These are phyloP conservation scores for Scleromitrula shiraiana DNA, from an alignment of 2,329 filamentous ascomycete species.

Conservation along the genomic window DNA sequence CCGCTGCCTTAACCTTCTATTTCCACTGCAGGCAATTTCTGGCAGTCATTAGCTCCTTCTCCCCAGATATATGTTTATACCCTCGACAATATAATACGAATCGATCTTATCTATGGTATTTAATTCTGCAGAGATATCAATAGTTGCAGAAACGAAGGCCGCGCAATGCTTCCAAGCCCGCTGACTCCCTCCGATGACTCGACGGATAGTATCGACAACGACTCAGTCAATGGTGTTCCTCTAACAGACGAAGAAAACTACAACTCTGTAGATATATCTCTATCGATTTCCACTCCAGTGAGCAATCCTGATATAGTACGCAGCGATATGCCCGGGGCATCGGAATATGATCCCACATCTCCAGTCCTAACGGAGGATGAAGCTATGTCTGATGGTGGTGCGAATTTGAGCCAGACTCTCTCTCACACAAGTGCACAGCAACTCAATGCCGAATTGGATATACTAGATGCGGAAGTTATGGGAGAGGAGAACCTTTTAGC, in stretches of 20 bases:
- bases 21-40: too few species aligned
- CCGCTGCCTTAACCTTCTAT: background rate
- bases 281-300: conserved; percentile 11
- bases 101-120: conserved; percentile 9
- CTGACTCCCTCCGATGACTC: conserved; percentile 21
- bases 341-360: conserved; percentile 10
- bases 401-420: conserved; percentile 15
- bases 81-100: background rate
- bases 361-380: conserved; percentile 16
- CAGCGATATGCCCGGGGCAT: conserved; percentile 10
- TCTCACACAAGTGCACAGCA: conserved; percentile 18
- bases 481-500: conserved; percentile 16
- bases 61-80: background rate
- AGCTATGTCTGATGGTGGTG: conserved; percentile 27
- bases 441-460: conserved; percentile 21
- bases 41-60: background rate
- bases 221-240: conserved; percentile 12
- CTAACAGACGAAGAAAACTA: background rate
- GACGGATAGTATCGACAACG: conserved; percentile 10
- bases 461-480: conserved; percentile 23
- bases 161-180: conserved; percentile 21
- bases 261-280: background rate
- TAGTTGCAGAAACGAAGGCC: conserved; percentile 13
- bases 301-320: conserved; percentile 15
- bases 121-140: conserved; percentile 6